Conservation (phyloP, 208 protist genomes). For the Leishmania braziliensis region DNA sequence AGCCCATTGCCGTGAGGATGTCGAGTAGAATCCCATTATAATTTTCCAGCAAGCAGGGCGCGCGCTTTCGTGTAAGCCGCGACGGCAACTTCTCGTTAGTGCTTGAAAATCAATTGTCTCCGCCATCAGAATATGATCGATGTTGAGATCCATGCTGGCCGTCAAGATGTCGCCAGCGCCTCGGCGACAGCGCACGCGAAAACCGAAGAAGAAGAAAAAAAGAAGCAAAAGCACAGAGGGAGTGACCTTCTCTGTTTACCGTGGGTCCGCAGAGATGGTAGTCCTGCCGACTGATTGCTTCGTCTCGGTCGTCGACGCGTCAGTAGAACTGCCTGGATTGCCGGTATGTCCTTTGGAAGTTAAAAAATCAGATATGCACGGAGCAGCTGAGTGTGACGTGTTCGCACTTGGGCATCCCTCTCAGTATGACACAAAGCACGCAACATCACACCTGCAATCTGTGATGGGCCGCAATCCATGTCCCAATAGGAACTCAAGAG, state of each 20-base stretch:
- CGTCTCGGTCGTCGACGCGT: background rate
- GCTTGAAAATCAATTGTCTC: conserved; percentile 39
- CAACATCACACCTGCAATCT: background rate
- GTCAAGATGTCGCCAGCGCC: conserved; percentile 4
- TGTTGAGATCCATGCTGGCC: conserved; percentile 13
- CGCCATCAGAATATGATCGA: conserved; percentile 20
- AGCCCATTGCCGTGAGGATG: conserved; percentile 31
- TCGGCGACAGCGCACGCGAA: background rate
- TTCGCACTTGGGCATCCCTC: background rate
- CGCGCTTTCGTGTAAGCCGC: conserved; percentile 45
- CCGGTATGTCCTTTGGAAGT: background rate
- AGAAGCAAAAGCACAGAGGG: background rate
- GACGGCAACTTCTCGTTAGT: conserved; percentile 44
- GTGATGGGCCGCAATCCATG: background rate
- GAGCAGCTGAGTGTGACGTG: background rate
- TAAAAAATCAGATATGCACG: background rate
- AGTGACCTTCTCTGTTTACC: background rate
- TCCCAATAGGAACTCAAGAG: background rate
- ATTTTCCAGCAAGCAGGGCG: conserved; percentile 70
- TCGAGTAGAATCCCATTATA: conserved; percentile 74
- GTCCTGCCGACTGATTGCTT: background rate
- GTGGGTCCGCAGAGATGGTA: background rate
- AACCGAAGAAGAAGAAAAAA: background rate
- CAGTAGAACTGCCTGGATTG: background rate
- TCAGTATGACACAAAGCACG: background rate